Percentiles rank a stretch among this genome's conserved stretches.
Evolutionary conservation across 176 grass and related monocot genomes (phyloP).

Genomic region (Lolium rigidum): DNA sequence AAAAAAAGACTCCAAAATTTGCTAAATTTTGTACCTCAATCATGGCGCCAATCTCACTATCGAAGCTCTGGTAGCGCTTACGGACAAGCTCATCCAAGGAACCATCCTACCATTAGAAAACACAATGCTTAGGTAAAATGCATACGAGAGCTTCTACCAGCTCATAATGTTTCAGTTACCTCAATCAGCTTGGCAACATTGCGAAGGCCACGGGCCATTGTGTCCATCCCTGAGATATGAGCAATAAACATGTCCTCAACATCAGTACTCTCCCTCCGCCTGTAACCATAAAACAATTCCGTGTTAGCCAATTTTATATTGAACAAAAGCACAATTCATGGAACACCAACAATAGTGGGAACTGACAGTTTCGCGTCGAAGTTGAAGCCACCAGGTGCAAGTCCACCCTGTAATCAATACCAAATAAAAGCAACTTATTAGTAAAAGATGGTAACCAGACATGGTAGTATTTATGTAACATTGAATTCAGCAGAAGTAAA

Average conservation of each 20-base stretch:
- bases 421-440: conserved; percentile 32
- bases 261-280: conserved; percentile 98
- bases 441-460: neutral
- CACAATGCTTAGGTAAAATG: neutral
- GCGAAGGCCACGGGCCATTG: conserved; percentile 80
- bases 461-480: neutral
- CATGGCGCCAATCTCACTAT: conserved; percentile 70
- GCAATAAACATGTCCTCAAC: conserved; percentile 95
- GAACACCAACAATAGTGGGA: conserved; percentile 5
- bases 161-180: conserved; percentile 56
- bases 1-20: neutral
- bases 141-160: neutral
- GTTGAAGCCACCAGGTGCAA: conserved; percentile 98
- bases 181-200: conserved; percentile 82
- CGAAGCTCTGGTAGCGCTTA: conserved; percentile 97
- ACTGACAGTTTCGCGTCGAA: conserved; percentile 95
- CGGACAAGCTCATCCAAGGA: conserved; percentile 82
- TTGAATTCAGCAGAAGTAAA: neutral
- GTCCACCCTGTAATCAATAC: conserved; percentile 67
- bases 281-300: conserved; percentile 36
- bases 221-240: conserved; percentile 98
- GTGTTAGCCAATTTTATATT: conserved; percentile 30
- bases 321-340: neutral
- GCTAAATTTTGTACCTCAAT: conserved; percentile 65
- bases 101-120: conserved; percentile 67